phyloP scores from a whole-genome alignment of 2,329 filamentous ascomycete genomes.

The Fusarium anthophilum region DNA sequence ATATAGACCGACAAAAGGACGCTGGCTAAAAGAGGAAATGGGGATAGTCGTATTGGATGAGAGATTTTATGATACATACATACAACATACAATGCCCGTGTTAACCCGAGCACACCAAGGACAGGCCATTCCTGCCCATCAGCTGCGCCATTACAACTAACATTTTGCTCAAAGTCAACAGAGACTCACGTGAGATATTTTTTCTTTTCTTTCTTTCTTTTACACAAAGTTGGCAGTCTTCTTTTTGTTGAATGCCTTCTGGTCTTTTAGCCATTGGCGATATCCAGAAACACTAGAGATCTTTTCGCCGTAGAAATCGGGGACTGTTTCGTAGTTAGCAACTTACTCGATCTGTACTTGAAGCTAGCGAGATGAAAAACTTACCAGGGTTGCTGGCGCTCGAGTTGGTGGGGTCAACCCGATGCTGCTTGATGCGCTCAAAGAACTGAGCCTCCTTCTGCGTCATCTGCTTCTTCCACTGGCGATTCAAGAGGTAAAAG shows the following conservation, averaged over 20 bases:
- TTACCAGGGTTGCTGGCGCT: constrained; percentile 85
- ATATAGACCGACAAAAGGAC: constrained; percentile 46
- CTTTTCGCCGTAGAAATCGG: constrained; percentile 99
- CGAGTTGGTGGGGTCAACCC: constrained; percentile 89
- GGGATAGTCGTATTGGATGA: constrained; percentile 33
- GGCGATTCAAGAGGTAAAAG: constrained; percentile 80
- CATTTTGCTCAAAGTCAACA: constrained; percentile 17
- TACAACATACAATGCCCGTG: constrained; percentile 43
- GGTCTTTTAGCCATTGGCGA: constrained; percentile 95
- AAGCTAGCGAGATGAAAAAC: background rate
- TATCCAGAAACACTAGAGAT: constrained; percentile 93
- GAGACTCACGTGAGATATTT: background rate
- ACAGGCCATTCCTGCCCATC: constrained; percentile 24
- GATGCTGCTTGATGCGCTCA: constrained; percentile 87
- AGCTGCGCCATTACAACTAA: constrained; percentile 39
- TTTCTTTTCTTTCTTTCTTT: constrained; percentile 25
- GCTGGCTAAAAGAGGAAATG: constrained; percentile 24
- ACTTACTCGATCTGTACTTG: background rate
- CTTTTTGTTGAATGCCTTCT: constrained; percentile 96
- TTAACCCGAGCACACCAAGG: constrained; percentile 28
- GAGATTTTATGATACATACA: constrained; percentile 43
- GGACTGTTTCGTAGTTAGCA: constrained; percentile 63
- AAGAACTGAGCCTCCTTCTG: constrained; percentile 96
- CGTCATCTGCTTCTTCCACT: constrained; percentile 76
- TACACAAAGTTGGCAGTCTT: constrained; percentile 75